Percentiles rank a stretch among this genome's conserved stretches.
Evolutionary conservation across 495 filamentous ascomycete genomes (phyloP).

Genomic region (Wilcoxina mikolae): DNA sequence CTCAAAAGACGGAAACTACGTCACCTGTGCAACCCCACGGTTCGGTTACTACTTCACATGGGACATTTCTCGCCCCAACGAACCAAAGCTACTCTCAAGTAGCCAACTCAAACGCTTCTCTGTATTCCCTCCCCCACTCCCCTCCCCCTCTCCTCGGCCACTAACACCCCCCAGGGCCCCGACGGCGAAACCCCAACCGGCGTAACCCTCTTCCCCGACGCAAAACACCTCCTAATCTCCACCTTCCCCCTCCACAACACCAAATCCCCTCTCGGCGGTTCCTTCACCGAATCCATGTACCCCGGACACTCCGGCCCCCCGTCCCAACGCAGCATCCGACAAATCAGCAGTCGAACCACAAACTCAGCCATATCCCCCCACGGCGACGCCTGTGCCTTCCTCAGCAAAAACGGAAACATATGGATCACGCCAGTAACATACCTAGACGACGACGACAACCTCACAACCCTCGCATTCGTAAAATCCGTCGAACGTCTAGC

Average conservation of each 20-base stretch:
- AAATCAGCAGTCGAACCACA: conserved; percentile 22
- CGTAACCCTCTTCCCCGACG: conserved; percentile 21
- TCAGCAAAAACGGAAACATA: conserved; percentile 23
- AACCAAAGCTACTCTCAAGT: conserved; percentile 18
- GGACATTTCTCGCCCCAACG: conserved; percentile 20
- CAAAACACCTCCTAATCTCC: conserved; percentile 22
- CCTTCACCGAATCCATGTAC: conserved; percentile 22
- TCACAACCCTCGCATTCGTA: conserved; percentile 16
- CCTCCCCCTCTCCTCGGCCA: background rate
- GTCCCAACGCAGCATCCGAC: conserved; percentile 14
- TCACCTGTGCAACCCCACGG: conserved; percentile 21
- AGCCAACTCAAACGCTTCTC: conserved; percentile 14
- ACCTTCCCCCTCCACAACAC: conserved; percentile 16
- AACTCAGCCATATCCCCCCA: conserved; percentile 18
- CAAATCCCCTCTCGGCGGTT: conserved; percentile 7
- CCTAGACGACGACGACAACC: conserved; percentile 24
- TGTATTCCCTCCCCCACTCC: background rate
- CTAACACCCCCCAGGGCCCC: conserved; percentile 16
- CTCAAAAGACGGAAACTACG: conserved; percentile 18
- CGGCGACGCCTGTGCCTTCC: conserved; percentile 24
- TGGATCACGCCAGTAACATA: conserved; percentile 19
- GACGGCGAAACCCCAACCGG: conserved; percentile 22
- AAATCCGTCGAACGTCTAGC: conserved; percentile 15
- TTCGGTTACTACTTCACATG: conserved; percentile 27
- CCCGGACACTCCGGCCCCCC: conserved; percentile 7